Conservation (phyloP, 257 asterid species). For the Pogostemon cablin region DNA sequence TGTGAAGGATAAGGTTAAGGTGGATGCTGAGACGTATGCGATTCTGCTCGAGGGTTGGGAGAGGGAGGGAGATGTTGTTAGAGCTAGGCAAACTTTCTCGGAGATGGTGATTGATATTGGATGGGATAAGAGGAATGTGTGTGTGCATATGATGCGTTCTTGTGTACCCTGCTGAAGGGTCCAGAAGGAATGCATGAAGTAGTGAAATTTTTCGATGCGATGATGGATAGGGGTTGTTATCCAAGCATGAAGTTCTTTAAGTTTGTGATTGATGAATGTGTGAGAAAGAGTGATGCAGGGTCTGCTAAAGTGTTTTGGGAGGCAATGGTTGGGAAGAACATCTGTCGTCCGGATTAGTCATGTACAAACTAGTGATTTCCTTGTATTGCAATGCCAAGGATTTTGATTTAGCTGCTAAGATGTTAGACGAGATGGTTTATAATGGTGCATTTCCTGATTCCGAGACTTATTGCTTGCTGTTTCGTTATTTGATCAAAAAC, state of each 20-base stretch:
- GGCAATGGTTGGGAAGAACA: slow-evolving; percentile 49
- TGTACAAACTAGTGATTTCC: slow-evolving; percentile 57
- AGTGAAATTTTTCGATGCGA: slow-evolving; percentile 37
- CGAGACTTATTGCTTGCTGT: slow-evolving; percentile 55
- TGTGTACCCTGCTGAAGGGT: slow-evolving; percentile 59
- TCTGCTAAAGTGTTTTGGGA: slow-evolving; percentile 58
- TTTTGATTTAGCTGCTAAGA: slow-evolving; percentile 45
- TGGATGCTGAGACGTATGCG: slow-evolving; percentile 54
- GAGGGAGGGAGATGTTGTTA: slow-evolving; percentile 44
- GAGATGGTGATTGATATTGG: slow-evolving; percentile 68
- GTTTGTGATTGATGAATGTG: slow-evolving; percentile 60
- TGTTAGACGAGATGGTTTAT: slow-evolving; percentile 67
- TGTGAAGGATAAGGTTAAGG: slow-evolving; percentile 46
- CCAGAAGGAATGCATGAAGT: slow-evolving; percentile 57
- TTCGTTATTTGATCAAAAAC: slow-evolving; percentile 55
- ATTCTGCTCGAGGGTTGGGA: slow-evolving; percentile 76
- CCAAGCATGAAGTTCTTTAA: slow-evolving; percentile 67
- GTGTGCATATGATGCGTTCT: slow-evolving; percentile 60
- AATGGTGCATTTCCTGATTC: slow-evolving; percentile 67
- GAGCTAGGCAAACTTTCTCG: slow-evolving; percentile 50
- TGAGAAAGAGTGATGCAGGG: slow-evolving; percentile 52
- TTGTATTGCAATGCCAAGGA: slow-evolving; percentile 56
- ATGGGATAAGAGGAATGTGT: slow-evolving; percentile 54
- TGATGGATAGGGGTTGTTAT: slow-evolving; percentile 54
- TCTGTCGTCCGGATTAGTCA: slow-evolving; percentile 47